phyloP scores from a whole-genome alignment of 768 basidiomycete genomes.

The Mycena metata region DNA sequence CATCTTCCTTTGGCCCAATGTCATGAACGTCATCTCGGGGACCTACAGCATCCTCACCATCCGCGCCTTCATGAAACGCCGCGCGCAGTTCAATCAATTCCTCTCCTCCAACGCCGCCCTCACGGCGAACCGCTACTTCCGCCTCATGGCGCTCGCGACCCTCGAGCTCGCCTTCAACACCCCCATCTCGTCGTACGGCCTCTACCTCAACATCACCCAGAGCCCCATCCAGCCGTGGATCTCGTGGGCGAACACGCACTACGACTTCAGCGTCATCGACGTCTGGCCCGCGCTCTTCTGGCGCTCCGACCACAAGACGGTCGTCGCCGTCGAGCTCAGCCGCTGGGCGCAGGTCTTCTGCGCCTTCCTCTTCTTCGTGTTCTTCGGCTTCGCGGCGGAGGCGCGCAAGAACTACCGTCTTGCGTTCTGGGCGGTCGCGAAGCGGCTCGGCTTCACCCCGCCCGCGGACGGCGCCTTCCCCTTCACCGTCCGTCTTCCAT shows the following conservation, averaged over 20 bases:
- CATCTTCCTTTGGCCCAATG: slow-evolving; percentile 55
- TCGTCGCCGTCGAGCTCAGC: slow-evolving; percentile 46
- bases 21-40: slow-evolving; percentile 56
- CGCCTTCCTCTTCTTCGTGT: slow-evolving; percentile 64
- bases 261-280: slow-evolving; percentile 52
- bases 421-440: slow-evolving; percentile 16
- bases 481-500: slow-evolving; percentile 4
- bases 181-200: slow-evolving; percentile 45
- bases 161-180: slow-evolving; percentile 51
- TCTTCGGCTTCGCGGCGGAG: slow-evolving; percentile 72
- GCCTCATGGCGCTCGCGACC: slow-evolving; percentile 52
- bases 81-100: slow-evolving; percentile 55
- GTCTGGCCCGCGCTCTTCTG: slow-evolving; percentile 49
- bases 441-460: slow-evolving; percentile 2
- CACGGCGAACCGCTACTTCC: slow-evolving; percentile 49
- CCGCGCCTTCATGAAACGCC: slow-evolving; percentile 56
- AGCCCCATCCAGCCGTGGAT: slow-evolving; percentile 37
- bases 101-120: slow-evolving; percentile 46
- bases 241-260: slow-evolving; percentile 52
- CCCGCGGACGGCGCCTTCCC: slow-evolving; percentile 13
- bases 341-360: slow-evolving; percentile 59
- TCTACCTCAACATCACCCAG: slow-evolving; percentile 35
- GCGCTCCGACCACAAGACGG: slow-evolving; percentile 40
- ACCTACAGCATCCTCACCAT: slow-evolving; percentile 55
- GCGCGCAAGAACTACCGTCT: slow-evolving; percentile 58